Evolutionary conservation across 495 filamentous ascomycete species (phyloP), one percentile per base, ranked within the genome.

Genomic region (Neurospora sp.): DNA sequence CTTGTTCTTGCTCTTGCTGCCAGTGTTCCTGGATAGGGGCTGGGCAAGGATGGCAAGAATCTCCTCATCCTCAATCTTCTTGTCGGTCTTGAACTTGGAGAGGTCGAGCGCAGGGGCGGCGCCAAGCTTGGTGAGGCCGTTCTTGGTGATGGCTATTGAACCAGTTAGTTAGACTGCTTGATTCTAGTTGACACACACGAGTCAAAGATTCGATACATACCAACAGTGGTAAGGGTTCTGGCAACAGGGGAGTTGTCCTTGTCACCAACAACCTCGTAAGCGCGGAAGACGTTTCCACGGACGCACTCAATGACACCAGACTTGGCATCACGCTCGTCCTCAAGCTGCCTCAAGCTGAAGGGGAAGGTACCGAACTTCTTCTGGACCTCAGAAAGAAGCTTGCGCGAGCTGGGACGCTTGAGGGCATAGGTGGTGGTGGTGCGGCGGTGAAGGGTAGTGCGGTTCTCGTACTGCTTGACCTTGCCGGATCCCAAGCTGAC

Each of bases 301-400:
- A 97, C 94, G 82, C 94, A 97, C 84, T 98, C 96, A 65, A 97
- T 89, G 71, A 98, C 92, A 77, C 96, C 96, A 73, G 96, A 91
- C 88, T 99, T 99, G 74, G 94, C 96, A 73, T 93, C 91, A 77
- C 94, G 89, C 87, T 98, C 96, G 78, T 98, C 96, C 69, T 97
- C 94, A 69, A 99, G 89, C 85, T 99, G 96, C 80, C 96, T 89
- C 84, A 99, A 86, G 82, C 93, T 96, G 89, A 99, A 99, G 74
- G 96, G 96, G 87, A 99, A 99, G 68, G 89, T 92, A 74, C 94
- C 94, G 82, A 98, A 98, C 85, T 95, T 98, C 89, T 93, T 94
- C 75, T 95, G 90, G 71, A 97, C 89, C 83, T 98, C 96, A 37
- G 93, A 96, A 22, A 97, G 86, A 38, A 92, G 93, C 81, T 96